Conservation (phyloP, 2,329 filamentous ascomycete genomes). For the Gaeumannomyces tritici region DNA sequence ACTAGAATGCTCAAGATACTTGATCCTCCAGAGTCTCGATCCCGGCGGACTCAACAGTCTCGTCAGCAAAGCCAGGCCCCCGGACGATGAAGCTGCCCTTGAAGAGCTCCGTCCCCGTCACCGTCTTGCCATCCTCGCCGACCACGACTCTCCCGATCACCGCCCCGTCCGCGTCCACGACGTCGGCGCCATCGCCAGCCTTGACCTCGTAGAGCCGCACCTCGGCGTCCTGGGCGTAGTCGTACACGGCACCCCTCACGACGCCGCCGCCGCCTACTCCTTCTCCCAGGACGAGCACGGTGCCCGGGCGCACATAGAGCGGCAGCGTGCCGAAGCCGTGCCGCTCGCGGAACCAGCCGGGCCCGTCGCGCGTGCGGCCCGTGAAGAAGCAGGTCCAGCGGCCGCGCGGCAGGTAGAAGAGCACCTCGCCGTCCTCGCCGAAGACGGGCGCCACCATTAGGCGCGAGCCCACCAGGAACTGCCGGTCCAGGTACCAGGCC, state of each 20-base stretch:
- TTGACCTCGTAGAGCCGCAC: conserved; percentile 4
- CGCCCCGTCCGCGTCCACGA: neutral
- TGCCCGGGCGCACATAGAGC: conserved; percentile 36
- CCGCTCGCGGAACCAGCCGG: conserved; percentile 50
- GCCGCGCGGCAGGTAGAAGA: conserved; percentile 52
- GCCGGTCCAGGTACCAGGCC: conserved; percentile 56
- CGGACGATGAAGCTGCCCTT: neutral
- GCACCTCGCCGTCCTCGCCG: conserved; percentile 49
- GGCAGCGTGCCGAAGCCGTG: conserved; percentile 50
- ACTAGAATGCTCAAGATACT: no score
- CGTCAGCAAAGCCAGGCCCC: neutral
- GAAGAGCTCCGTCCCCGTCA: neutral
- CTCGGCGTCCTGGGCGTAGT: conserved; percentile 1
- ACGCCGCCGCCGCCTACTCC: neutral
- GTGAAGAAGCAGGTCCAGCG: conserved; percentile 39
- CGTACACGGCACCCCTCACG: neutral
- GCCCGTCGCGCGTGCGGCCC: conserved; percentile 36
- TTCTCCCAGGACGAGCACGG: neutral
- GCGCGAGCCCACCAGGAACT: conserved; percentile 63
- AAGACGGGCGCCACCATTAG: conserved; percentile 58
- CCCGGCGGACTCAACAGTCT: neutral
- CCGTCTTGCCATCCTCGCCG: neutral
- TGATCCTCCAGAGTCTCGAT: conserved; percentile 1
- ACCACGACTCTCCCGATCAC: neutral
- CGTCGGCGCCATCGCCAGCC: neutral